phyloP scores from a whole-genome alignment of 805 yeast species.

The Grigorovia jiainica region DNA sequence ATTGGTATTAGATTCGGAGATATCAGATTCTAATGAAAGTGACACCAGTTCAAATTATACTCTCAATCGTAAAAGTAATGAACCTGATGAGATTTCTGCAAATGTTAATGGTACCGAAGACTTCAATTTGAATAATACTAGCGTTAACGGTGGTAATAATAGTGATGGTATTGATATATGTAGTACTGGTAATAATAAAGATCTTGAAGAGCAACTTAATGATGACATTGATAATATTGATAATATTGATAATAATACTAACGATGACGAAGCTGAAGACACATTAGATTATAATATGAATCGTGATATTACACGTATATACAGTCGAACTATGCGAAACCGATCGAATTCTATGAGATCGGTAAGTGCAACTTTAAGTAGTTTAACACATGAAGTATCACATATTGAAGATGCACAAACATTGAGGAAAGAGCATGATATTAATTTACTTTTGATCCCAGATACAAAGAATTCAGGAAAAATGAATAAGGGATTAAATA shows the following conservation, averaged over 20 bases:
- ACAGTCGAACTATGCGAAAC: too few species aligned
- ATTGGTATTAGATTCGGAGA: not conserved
- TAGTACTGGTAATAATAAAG: too few species aligned
- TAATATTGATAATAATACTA: not conserved
- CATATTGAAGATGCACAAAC: not conserved
- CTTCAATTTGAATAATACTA: too few species aligned
- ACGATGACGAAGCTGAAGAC: not conserved
- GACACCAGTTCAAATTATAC: too few species aligned
- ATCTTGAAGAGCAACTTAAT: too few species aligned
- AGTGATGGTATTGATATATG: too few species aligned
- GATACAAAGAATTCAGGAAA: not conserved
- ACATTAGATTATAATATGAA: not conserved
- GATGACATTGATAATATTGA: not conserved
- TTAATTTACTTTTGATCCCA: not conserved
- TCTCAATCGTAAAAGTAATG: too few species aligned
- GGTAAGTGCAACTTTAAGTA: not conserved
- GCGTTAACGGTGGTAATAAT: too few species aligned
- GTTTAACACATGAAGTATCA: not conserved
- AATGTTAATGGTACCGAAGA: too few species aligned
- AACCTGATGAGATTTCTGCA: too few species aligned
- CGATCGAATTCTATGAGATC: not conserved
- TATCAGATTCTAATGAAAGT: too few species aligned
- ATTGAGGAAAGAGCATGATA: not conserved
- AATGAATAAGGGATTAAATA: not conserved
- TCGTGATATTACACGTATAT: not conserved